Evolutionary conservation across 805 yeast genomes (phyloP), one percentile per base, ranked within the genome.

Genomic region (Saccharomycopsis fibuligera): DNA sequence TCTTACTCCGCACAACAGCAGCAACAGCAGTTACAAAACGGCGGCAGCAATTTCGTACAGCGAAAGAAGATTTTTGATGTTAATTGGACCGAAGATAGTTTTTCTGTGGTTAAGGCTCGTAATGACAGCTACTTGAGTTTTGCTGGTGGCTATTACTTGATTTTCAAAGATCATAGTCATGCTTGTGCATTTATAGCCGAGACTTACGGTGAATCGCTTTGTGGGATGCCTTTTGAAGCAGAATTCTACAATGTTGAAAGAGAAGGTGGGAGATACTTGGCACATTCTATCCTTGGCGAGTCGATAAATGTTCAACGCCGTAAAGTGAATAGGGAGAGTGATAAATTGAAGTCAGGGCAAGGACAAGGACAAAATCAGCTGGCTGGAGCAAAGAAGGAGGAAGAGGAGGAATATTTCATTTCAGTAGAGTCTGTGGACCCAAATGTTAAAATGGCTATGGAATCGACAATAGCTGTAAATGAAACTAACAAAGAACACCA

Each of bases 101-200:
- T 50, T 44, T 24, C 43, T 9, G 14, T 50, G 12, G 12, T 38
- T 10, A 52, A 52, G 31, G 47, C 49, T 14, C 33, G 52, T 36
- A 36, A 45, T 17, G 27, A 42, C 2, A 36, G 40, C 17, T 31
- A 17, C 19, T 31, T 49, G 22, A 31, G 35, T 5, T 52, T 49
- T 46, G 46, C 37, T 16, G 31, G 27, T 37, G 48, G 48, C 3
- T 52, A 44, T 31, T 52, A 31, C 36, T 35, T 52, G 10, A 31
- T 49, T 16, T 52, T 52, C 35, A 29, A 31, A 16, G 38, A 35
- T 29, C 40, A 42, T 25, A 9, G 19, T 22, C 23, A 31, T n/a
- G 42, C 46, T 2, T 30, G 53, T 14, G 19, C 38, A 10, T 44
- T 29, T 22, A 30, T 37, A 14, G 24, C 31, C 6, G 49, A 46